Conservation (phyloP, 805 yeast genomes). For the Wickerhamomyces mucosus region DNA sequence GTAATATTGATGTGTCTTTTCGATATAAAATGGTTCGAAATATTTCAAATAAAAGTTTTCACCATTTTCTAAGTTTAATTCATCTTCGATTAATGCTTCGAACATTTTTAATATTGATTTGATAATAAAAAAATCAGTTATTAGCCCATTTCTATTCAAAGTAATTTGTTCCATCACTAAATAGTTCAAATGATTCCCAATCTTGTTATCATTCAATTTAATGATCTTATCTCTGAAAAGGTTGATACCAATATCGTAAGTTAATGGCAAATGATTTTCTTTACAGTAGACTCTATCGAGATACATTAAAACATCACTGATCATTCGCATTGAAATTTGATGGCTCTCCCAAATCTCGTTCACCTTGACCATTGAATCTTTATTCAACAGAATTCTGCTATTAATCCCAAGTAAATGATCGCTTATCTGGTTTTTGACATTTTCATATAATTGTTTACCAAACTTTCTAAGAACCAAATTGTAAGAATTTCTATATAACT, state of each 20-base stretch:
- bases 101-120: conserved; percentile 61
- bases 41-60: conserved; percentile 54
- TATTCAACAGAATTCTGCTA: conserved; percentile 7
- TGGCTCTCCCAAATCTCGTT: conserved; percentile 57
- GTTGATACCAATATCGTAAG: conserved; percentile 66
- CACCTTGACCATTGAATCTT: conserved; percentile 15
- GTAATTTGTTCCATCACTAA: conserved; percentile 47
- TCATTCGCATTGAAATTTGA: conserved; percentile 60
- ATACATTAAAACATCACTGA: conserved; percentile 80
- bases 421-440: conserved; percentile 40
- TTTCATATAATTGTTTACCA: conserved; percentile 57
- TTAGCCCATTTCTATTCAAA: conserved; percentile 44
- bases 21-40: conserved; percentile 59
- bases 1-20: conserved; percentile 49
- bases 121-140: conserved; percentile 48
- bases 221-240: conserved; percentile 56
- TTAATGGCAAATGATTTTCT: conserved; percentile 50
- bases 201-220: conserved; percentile 34
- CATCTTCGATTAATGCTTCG: conserved; percentile 48
- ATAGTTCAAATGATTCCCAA: conserved; percentile 42
- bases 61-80: conserved; percentile 25
- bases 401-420: conserved; percentile 31
- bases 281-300: conserved; percentile 78
- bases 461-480: conserved; percentile 60
- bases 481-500: conserved; percentile 71